Base-by-base conservation (phyloP, 2,329 filamentous ascomycete genomes). In the Penicillium sp. region DNA sequence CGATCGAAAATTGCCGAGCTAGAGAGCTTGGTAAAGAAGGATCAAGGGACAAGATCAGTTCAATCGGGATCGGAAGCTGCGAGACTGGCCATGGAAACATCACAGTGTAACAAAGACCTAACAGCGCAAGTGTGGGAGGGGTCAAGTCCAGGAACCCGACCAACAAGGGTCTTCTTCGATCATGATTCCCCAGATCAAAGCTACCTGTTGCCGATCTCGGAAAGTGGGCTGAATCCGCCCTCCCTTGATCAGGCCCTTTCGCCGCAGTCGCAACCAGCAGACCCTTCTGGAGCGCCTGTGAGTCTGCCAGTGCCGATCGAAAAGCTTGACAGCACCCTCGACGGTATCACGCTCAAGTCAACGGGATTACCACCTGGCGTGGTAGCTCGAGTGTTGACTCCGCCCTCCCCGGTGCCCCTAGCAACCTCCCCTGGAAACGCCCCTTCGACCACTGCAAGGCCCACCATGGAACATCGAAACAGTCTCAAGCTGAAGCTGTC, bases 321-420 rank as follows among this genome's bases (percentile, higher is more conserved):
- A 55, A 69, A 72, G 54, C 63, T 76, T 30, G 74, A 76, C 55
- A 74, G 68, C 43, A 68, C 63, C 27, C 63, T 76, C 1, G 74
- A 76, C 50, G 73, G 74, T 5, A 76, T 76, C 49, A 75, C 69
- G 5, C 64, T 76, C 41, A 76, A 75, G 48, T 75, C 73, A 3
- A 70, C 71, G 16, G 72, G 67, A 3, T 58, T 76, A 33, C 70
- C 68, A 22, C 72, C 72, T 4, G 69, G 68, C 45, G 64, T 76
- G 14, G 66, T 72, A 14, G 72, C 71, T 34, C 71, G 66, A 50
- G 68, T 75, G 45, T 70, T 73, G 55, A 73, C 72, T 27, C 70
- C 72, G 27, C 65, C 70, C 27, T 68, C 71, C 8, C 66, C 67
- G 12, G 58, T 61, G 16, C 59, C 64, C 40, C 50, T 58, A 30